phyloP scores from a whole-genome alignment of 257 asterid species.

The Solanum clarkiae region DNA sequence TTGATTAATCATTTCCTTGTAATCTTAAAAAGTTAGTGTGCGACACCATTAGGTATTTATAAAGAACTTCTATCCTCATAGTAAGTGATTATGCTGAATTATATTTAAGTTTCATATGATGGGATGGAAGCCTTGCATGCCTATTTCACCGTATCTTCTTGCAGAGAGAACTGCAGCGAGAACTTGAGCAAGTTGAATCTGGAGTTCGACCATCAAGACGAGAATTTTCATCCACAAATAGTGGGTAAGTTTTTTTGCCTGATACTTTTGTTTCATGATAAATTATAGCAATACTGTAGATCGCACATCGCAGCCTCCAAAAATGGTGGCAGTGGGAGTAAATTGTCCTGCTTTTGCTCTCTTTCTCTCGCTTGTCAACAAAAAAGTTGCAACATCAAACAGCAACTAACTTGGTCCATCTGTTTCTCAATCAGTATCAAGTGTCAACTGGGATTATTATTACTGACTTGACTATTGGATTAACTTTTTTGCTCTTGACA shows the following conservation, averaged over 20 bases:
- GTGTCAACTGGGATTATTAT: neutral
- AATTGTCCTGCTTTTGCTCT: neutral
- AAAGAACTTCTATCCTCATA: neutral
- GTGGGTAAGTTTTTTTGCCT: constrained; percentile 37
- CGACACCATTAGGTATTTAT: neutral
- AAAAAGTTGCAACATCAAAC: neutral
- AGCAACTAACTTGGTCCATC: neutral
- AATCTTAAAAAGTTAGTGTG: neutral
- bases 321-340: neutral
- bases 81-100: neutral
- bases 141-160: constrained; percentile 3
- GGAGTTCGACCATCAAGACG: constrained; percentile 72
- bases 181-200: constrained; percentile 91
- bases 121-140: neutral
- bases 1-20: neutral
- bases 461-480: neutral
- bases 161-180: constrained; percentile 93
- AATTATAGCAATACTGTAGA: neutral
- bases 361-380: neutral
- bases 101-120: neutral
- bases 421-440: neutral
- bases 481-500: neutral
- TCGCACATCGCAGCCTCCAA: neutral
- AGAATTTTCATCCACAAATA: constrained; percentile 63
- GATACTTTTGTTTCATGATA: neutral